Base-by-base conservation (phyloP, 176 grass and related monocot species). In the Zoysia japonica region DNA sequence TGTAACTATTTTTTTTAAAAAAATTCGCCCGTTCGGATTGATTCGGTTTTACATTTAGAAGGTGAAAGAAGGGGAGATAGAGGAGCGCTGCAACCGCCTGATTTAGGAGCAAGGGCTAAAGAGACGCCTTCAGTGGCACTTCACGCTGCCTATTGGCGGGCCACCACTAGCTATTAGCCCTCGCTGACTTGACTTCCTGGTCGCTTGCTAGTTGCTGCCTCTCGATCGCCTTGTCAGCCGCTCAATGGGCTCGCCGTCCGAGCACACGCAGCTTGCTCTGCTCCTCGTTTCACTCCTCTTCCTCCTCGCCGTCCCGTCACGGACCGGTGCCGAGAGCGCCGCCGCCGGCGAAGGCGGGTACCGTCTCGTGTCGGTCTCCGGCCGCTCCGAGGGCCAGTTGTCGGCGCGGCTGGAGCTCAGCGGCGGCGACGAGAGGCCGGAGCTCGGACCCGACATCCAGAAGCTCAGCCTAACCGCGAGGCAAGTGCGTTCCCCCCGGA, bases 401-500 rank as follows among this genome's bases (percentile, higher is more conserved):
- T 80, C 67, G 45, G 91, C 82, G 14, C 54, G 62, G 83, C 79
- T 97, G 64, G 74, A 61, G 61, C 67, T 97, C 36, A 82, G 74
- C 66, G 84, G 68, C 44, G 68, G 71, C 82, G 63, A 17, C 80
- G 4, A 5, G 3, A 38, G 13, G 14, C 1, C 40, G 12, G 53
- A 53, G 47, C 74, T 91, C 44, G 91, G 86, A 7, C 50, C 78
- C 3, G 94, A 89, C 43, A 79, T 91, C 10, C 56, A 61, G 55
- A 76, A 38, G 17, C 91, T 97, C 56, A 46, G 40, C 71, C 67
- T 97, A 7, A 79, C 86, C 35, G 91, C 87, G 12, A 93, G 86
- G 94, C 79, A 81, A 89, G 70, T 84, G 6, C 11, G 46, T 47
- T 48, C 2, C 41, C 7, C 14, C 39, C 12, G 9, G 5, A 74